Conservation (phyloP, 176 grass and related monocot genomes). For the Rhynchospora breviuscula region DNA sequence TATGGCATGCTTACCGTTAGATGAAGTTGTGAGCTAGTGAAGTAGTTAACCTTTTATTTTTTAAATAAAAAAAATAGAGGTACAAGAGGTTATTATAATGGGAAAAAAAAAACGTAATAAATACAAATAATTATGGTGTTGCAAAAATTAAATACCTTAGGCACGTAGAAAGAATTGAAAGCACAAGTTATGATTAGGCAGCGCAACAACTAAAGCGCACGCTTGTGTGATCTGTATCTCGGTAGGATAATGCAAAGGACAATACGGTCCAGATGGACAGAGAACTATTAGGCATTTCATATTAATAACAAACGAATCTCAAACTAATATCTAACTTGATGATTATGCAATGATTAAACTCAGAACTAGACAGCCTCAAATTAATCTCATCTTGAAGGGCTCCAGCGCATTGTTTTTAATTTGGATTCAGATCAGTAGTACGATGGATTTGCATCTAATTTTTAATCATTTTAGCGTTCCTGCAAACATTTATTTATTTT, state of each 20-base stretch:
- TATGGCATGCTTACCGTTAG: background rate
- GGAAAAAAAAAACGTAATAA: background rate
- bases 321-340: conserved; percentile 9
- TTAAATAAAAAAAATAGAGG: background rate
- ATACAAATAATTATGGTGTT: background rate
- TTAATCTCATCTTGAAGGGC: background rate
- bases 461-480: too few species aligned
- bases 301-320: background rate
- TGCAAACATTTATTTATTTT: too few species aligned
- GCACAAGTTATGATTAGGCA: conserved; percentile 20
- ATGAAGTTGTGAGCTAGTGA: background rate
- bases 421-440: background rate
- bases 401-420: background rate
- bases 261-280: conserved; percentile 14
- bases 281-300: conserved; percentile 12
- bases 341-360: conserved; percentile 12
- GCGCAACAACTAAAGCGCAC: conserved; percentile 22
- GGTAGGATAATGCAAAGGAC: conserved; percentile 17
- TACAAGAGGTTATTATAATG: background rate
- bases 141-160: background rate
- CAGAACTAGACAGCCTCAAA: background rate
- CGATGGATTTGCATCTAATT: too few species aligned
- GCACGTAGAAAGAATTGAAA: background rate
- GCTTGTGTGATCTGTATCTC: conserved; percentile 19
- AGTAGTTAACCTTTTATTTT: background rate